Evolutionary conservation across 2,329 filamentous ascomycete genomes (phyloP).

Genomic region (Ophiocordyceps sinensis): DNA sequence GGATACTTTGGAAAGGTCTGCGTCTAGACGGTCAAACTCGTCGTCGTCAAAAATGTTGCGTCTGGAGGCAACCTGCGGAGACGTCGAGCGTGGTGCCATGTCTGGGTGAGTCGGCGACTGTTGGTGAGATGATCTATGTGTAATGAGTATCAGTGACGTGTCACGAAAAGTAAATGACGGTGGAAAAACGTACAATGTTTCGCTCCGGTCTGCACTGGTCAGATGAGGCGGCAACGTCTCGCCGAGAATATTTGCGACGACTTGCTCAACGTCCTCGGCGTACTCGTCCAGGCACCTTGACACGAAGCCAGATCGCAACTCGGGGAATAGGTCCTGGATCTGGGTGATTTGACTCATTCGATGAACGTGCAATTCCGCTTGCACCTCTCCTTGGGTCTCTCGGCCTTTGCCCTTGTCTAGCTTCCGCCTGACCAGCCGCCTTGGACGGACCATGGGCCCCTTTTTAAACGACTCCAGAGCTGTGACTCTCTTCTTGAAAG

Average conservation of each 20-base stretch:
- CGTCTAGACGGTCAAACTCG: constrained; percentile 56
- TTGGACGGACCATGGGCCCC: constrained; percentile 34
- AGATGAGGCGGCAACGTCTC: constrained; percentile 59
- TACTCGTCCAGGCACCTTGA: constrained; percentile 70
- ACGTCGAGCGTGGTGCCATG: constrained; percentile 46
- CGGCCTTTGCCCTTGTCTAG: constrained; percentile 52
- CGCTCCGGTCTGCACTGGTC: constrained; percentile 44
- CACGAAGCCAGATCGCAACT: constrained; percentile 72
- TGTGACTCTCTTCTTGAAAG: constrained; percentile 45
- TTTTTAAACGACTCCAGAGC: constrained; percentile 47
- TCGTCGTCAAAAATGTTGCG: constrained; percentile 71
- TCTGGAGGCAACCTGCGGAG: constrained; percentile 39
- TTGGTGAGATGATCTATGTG: constrained; percentile 13
- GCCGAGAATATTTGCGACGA: constrained; percentile 70
- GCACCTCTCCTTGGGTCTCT: constrained; percentile 20
- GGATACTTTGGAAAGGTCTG: constrained; percentile 55
- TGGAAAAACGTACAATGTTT: constrained; percentile 35
- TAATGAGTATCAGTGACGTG: neutral
- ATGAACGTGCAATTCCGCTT: constrained; percentile 54
- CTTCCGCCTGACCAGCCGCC: constrained; percentile 36
- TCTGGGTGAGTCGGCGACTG: constrained; percentile 13
- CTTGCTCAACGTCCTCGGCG: constrained; percentile 58
- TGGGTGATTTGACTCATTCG: constrained; percentile 74
- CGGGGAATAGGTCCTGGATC: constrained; percentile 86
- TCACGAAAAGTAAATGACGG: neutral